phyloP scores from a whole-genome alignment of 2,329 filamentous ascomycete genomes.

The Monilinia polystroma region DNA sequence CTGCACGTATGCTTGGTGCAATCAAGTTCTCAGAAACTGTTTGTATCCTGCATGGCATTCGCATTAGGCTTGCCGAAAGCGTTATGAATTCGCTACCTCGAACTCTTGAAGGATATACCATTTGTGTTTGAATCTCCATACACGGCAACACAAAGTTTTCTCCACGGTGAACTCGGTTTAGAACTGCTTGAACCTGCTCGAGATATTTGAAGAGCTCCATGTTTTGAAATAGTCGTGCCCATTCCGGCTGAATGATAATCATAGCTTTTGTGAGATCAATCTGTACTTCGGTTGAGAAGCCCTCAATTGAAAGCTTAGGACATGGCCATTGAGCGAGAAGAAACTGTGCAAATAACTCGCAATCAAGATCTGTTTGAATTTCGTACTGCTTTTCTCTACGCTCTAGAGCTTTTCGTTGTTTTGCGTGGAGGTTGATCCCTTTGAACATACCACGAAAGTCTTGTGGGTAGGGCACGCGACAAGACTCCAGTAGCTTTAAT shows the following conservation, averaged over 20 bases:
- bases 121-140: too few relatives aligned
- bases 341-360: slow-evolving; percentile 43
- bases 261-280: slow-evolving; percentile 46
- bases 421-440: slow-evolving; percentile 15
- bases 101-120: too few relatives aligned
- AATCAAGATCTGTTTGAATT: slow-evolving; percentile 40
- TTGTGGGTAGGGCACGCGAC: slow-evolving; percentile 36
- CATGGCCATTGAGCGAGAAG: slow-evolving; percentile 50
- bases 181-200: slow-evolving; percentile 44
- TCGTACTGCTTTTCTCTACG: slow-evolving; percentile 39
- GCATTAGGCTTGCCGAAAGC: too few relatives aligned
- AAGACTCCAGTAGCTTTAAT: slow-evolving; percentile 39
- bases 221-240: slow-evolving; percentile 51
- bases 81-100: too few relatives aligned
- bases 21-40: too few relatives aligned
- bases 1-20: too few relatives aligned
- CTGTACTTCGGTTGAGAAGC: slow-evolving; percentile 37
- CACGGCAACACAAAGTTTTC: too few relatives aligned
- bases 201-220: slow-evolving; percentile 48
- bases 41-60: too few relatives aligned
- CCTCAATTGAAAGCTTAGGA: slow-evolving; percentile 38
- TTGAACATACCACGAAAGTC: slow-evolving; percentile 27
- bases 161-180: slow-evolving; percentile 38
- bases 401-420: slow-evolving; percentile 27
- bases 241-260: slow-evolving; percentile 46